Percentiles rank a stretch among this genome's conserved stretches.
phyloP scores from a whole-genome alignment of 2,329 filamentous ascomycete species.

The Ambrosiella cleistominuta region DNA sequence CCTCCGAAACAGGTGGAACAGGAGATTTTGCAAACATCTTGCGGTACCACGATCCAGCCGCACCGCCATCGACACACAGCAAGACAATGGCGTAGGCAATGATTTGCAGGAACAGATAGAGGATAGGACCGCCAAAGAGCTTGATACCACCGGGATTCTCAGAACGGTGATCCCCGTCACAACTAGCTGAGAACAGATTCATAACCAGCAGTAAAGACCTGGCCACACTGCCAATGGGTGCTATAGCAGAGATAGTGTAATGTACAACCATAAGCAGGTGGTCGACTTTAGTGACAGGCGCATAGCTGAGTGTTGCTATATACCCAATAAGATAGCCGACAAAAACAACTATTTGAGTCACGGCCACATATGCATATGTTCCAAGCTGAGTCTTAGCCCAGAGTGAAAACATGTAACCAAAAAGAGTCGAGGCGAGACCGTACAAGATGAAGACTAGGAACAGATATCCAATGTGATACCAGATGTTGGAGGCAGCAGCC shows the following conservation, averaged over 20 bases:
- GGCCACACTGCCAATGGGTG: conserved; percentile 60
- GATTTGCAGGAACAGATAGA: conserved; percentile 64
- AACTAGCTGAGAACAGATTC: conserved; percentile 71
- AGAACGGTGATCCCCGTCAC: conserved; percentile 44
- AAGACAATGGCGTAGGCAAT: conserved; percentile 53
- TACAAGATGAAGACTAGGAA: conserved; percentile 70
- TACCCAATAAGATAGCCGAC: conserved; percentile 56
- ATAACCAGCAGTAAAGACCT: conserved; percentile 59
- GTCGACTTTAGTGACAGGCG: conserved; percentile 52
- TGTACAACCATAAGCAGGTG: conserved; percentile 49
- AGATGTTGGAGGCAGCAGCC: conserved; percentile 43
- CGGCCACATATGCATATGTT: conserved; percentile 68
- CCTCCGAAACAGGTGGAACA: conserved; percentile 22
- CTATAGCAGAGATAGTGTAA: conserved; percentile 55
- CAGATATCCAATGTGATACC: conserved; percentile 66
- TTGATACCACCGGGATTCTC: conserved; percentile 52
- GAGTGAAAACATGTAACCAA: conserved; percentile 68
- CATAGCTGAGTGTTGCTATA: conserved; percentile 56
- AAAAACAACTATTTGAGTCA: conserved; percentile 55
- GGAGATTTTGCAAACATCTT: conserved; percentile 20
- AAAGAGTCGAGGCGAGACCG: conserved; percentile 56
- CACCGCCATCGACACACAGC: conserved; percentile 66
- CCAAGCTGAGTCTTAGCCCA: conserved; percentile 64
- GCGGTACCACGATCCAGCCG: conserved; percentile 36
- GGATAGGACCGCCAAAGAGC: conserved; percentile 66